Percentiles rank a stretch among this genome's conserved stretches.
Evolutionary conservation across 768 basidiomycete genomes (phyloP).

Genomic region (Pleurotus ostreatus): DNA sequence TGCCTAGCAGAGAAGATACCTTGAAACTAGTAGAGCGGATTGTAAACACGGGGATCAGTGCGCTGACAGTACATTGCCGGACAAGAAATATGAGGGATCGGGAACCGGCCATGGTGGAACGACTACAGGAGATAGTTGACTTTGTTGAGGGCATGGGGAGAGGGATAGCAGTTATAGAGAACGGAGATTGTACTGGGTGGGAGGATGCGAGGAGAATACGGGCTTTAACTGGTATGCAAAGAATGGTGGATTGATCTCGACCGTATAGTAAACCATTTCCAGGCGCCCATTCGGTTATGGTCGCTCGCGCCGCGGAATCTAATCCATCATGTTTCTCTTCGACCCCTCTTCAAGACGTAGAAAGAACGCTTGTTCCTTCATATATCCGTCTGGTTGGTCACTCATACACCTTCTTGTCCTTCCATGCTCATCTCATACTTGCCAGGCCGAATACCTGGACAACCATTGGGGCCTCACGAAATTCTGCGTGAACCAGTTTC

Average conservation of each 20-base stretch:
- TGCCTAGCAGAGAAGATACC: conserved; percentile 85
- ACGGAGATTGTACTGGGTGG: conserved; percentile 85
- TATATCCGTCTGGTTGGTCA: conserved; percentile 66
- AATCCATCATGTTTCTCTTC: conserved; percentile 88
- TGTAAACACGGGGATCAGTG: conserved; percentile 81
- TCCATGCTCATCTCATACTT: conserved; percentile 6
- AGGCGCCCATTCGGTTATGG: conserved; percentile 93
- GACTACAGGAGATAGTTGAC: conserved; percentile 82
- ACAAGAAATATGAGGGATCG: conserved; percentile 87
- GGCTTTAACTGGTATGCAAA: conserved; percentile 60
- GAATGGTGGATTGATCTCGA: too few relatives aligned
- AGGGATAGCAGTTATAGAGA: conserved; percentile 87
- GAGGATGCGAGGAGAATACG: conserved; percentile 77
- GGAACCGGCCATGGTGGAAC: conserved; percentile 73
- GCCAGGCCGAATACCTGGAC: conserved; percentile 67
- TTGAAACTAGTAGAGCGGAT: conserved; percentile 87
- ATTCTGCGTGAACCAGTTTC: conserved; percentile 83
- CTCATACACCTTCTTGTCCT: not conserved
- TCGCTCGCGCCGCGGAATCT: conserved; percentile 90
- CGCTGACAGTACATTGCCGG: conserved; percentile 92
- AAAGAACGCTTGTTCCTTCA: conserved; percentile 62
- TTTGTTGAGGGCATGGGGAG: conserved; percentile 72
- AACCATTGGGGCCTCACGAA: conserved; percentile 86
- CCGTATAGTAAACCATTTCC: not conserved
- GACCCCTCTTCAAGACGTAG: conserved; percentile 63